Evolutionary conservation across 2,329 filamentous ascomycete species (phyloP).

Genomic region (Cladosporium colombiae): DNA sequence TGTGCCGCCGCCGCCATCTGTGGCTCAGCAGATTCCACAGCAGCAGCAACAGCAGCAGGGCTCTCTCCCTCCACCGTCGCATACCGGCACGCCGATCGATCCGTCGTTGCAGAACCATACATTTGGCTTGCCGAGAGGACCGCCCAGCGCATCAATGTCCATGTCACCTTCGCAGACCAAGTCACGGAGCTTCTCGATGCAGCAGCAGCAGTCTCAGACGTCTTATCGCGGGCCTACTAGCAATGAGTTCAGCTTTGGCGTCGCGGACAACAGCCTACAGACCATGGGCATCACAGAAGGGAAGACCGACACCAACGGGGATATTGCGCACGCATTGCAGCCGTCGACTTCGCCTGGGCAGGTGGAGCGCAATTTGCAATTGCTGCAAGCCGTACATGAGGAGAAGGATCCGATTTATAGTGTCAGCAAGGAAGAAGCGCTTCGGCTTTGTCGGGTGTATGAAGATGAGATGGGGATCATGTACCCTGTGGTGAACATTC

Average conservation of each 20-base stretch:
- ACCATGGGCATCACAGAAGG: conserved; percentile 80
- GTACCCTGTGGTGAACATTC: conserved; percentile 83
- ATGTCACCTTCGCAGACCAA: conserved; percentile 37
- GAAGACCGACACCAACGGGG: conserved; percentile 5
- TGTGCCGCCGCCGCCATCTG: conserved; percentile 19
- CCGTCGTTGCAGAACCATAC: conserved; percentile 35
- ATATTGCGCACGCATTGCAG: conserved; percentile 26
- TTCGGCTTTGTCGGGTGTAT: conserved; percentile 75
- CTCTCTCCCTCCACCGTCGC: conserved; percentile 16
- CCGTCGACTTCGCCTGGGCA: conserved; percentile 15
- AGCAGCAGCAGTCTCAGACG: conserved; percentile 50
- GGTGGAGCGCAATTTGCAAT: conserved; percentile 23
- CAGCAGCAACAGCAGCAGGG: conserved; percentile 10
- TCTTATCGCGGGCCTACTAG: conserved; percentile 84
- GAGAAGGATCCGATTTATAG: conserved; percentile 77
- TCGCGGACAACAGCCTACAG: conserved; percentile 82
- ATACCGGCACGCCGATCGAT: conserved; percentile 37
- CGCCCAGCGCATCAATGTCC: conserved; percentile 27
- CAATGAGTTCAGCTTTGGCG: conserved; percentile 78
- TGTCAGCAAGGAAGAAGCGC: conserved; percentile 74
- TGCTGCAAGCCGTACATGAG: conserved; percentile 41
- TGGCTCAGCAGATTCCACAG: conserved; percentile 21
- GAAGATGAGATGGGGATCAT: conserved; percentile 90
- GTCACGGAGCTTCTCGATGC: conserved; percentile 38
- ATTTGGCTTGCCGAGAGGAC: conserved; percentile 23